Percentiles rank a stretch among this genome's conserved stretches.
Evolutionary conservation across 352 stramenopile species (phyloP).

Genomic region (Phytophthora podocarpi): DNA sequence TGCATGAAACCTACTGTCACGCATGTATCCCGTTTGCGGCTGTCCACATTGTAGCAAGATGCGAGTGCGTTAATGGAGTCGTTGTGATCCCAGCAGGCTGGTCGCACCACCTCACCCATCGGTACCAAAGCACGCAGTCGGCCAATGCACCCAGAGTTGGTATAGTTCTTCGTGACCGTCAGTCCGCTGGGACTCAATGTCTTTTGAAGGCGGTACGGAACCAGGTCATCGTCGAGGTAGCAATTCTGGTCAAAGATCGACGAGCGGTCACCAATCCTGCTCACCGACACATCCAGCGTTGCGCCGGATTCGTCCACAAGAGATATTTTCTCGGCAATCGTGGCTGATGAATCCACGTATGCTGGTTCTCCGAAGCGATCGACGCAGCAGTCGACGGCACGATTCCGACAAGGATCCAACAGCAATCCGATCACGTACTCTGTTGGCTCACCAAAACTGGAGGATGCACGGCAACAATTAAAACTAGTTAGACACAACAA

Average conservation of each 20-base stretch:
- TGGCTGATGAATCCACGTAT: conserved; percentile 26
- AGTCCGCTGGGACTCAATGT: conserved; percentile 45
- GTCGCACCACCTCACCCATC: conserved; percentile 54
- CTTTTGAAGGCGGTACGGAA: conserved; percentile 68
- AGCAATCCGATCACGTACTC: conserved; percentile 84
- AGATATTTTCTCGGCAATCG: conserved; percentile 57
- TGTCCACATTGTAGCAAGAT: conserved; percentile 71
- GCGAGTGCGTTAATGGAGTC: conserved; percentile 66
- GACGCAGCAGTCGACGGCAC: conserved; percentile 65
- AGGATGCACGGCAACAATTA: neutral
- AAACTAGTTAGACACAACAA: neutral
- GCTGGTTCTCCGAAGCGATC: conserved; percentile 84
- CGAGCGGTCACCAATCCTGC: conserved; percentile 69
- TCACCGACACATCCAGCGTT: conserved; percentile 60
- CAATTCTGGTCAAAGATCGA: conserved; percentile 76
- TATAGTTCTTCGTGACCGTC: conserved; percentile 56
- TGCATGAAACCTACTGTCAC: conserved; percentile 84
- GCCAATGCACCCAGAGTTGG: conserved; percentile 58
- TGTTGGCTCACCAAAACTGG: conserved; percentile 54
- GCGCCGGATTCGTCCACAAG: conserved; percentile 73
- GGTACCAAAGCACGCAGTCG: conserved; percentile 53
- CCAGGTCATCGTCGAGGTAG: conserved; percentile 59
- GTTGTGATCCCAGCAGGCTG: conserved; percentile 88
- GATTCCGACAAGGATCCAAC: conserved; percentile 76
- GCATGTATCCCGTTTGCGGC: conserved; percentile 57